Base-by-base conservation (phyloP, 495 filamentous ascomycete species). In the Talaromyces stipitatus region DNA sequence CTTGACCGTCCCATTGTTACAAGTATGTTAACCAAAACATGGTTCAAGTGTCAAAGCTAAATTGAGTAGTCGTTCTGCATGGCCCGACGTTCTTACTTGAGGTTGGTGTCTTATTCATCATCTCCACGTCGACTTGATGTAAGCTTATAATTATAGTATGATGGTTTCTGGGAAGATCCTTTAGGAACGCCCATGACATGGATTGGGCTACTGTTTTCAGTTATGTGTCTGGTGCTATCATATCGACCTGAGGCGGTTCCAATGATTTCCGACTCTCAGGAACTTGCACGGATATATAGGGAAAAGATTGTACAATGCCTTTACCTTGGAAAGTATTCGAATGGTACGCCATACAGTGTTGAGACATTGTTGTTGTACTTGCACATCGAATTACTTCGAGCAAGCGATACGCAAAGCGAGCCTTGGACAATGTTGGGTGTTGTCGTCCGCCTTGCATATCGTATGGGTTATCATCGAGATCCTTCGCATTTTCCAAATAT, bases 391-490 rank as follows among this genome's bases (percentile, higher is more conserved):
- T 63, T 61, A 50, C 27, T 61, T 4, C 51, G 58, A 12, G 28
- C 47, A 23, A 45, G 56, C 5, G 68, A 66, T 28, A 58, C 57
- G 12, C 50, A 62, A 14, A 52, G 26, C 10, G 64, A 64, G 23
- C 59, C 59, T 22, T 64, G 66, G 58, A 58, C 60, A 47, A 43
- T 72, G 10, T 50, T 69, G 4, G 61, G 52, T 29, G 22, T 68
- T 22, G 58, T 62, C 26, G 54, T 69, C 36, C 61, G 61, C 43
- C 41, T 71, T 6, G 68, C 69, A 7, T 61, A 60, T 28, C 60
- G 61, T 29, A 71, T 67, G 66, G 68, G 70, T 46, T 69, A 68
- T 33, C 68, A 71, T 47, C 66, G 76, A 23, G 67, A 72, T 50
- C 62, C 67, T 3, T 46, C 41, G 38, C 54, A 61, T 23, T 67